Conservation (phyloP, 1,284 basidiomycete species). For the Athelia psychrophila region DNA sequence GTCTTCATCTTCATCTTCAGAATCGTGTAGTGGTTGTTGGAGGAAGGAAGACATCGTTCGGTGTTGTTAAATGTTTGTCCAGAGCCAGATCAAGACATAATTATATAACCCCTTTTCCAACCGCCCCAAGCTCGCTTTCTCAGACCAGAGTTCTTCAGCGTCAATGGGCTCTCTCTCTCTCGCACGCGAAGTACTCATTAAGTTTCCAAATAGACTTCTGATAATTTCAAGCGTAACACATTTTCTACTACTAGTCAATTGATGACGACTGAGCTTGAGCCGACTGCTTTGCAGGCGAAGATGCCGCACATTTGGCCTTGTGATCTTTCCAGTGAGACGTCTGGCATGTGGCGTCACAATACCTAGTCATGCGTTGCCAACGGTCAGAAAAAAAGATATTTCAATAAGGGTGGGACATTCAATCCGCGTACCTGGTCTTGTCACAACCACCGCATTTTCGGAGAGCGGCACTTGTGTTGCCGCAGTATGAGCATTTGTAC, state of each 20-base stretch:
- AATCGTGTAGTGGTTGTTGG: constrained; percentile 15
- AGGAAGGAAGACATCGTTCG: constrained; percentile 1
- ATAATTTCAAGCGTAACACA: too few relatives aligned
- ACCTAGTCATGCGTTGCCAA: constrained; percentile 32
- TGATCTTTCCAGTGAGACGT: constrained; percentile 48
- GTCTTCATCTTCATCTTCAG: constrained; percentile 70
- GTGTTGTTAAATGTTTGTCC: background rate
- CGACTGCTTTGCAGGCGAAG: background rate
- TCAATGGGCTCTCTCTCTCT: too few relatives aligned
- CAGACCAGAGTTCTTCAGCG: too few relatives aligned
- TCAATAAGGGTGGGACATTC: background rate
- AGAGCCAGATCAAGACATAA: background rate
- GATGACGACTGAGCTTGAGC: too few relatives aligned
- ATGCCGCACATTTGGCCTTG: constrained; percentile 33
- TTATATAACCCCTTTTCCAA: too few relatives aligned
- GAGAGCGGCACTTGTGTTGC: constrained; percentile 52
- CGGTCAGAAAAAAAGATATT: constrained; percentile 1
- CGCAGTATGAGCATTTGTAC: constrained; percentile 56
- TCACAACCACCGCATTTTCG: constrained; percentile 48
- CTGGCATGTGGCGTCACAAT: constrained; percentile 49
- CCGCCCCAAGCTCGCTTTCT: too few relatives aligned
- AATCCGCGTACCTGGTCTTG: constrained; percentile 34
- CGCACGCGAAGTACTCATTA: too few relatives aligned
- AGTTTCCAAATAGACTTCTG: too few relatives aligned
- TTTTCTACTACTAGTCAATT: too few relatives aligned